Evolutionary conservation across 768 basidiomycete species (phyloP), one percentile per base, ranked within the genome.

Genomic region (Mycena capillaripes): DNA sequence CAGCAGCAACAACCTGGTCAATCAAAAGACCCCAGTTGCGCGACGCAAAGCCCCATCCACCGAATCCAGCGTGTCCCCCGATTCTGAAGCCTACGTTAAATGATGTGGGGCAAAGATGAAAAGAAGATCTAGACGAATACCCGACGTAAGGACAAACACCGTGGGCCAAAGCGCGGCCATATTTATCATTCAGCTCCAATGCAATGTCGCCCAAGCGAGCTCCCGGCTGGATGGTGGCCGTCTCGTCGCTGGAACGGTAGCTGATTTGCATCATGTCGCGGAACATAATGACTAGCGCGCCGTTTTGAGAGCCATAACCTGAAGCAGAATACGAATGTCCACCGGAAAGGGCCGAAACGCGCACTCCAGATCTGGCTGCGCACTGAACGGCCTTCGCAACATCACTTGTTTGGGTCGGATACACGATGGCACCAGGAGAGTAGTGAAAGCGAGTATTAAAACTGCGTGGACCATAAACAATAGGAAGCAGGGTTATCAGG

Each of bases 131-230:
- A 16, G 9, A 10, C 38, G 16, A 25, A 17, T 58, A 71, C 69
- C 73, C 74, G 5, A 82, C 80, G n/a, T 74, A 74, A 0, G 80
- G 77, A 58, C 82, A 82, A 9, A 75, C 73, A 4, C 81, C 82
- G 48, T 80, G 80, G 8, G 77, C 67, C 12, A 83, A 16, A 1
- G 79, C 79, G n/a, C 69, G 64, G n/a, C 48, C 66, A 27, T 50
- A 32, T 14, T 55, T 48, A 10, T 52, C 36, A 36, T 71, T 38
- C n/a, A 75, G 55, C 64, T 42, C 30, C 46, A 63, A 36, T 8
- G 70, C 73, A 23, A 75, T 56, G 71, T 71, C 69, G 11, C 73
- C 73, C 40, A 75, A 40, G 5, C 70, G 58, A n/a, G 52, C 70
- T n/a, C 73, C 73, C 5, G 69, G 64, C 19, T 65, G 21, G 74